Base-by-base conservation (phyloP, 768 basidiomycete species). In the Kwoniella sp. region DNA sequence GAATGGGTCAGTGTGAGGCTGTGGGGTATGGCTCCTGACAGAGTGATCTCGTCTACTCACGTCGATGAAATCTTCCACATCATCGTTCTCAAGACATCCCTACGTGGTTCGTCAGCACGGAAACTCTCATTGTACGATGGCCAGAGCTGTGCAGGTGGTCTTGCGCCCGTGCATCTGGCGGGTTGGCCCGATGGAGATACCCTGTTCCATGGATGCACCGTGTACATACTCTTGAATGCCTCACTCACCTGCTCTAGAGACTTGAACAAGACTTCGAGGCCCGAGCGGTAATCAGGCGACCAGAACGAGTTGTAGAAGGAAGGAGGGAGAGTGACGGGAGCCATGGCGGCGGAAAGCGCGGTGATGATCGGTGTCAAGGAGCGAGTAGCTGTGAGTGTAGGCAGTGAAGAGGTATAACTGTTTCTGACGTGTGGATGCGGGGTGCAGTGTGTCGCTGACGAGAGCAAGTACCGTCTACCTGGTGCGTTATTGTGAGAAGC, bases 271-370 rank as follows among this genome's bases (percentile, higher is more conserved):
- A 86, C 81, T 57, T 93, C 83, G 25, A 95, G 79, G 28, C 90
- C 91, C 53, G 77, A 81, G 38, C 88, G 80, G 70, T 89, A 91
- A 77, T 91, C 89, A 72, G 88, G 85, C 17, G 89, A 82, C 91
- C 91, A 95, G 78, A 95, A 95, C 26, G 89, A 91, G 73, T 93
- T 92, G 50, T 80, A 83, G 72, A 95, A 95, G 14, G 81, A 81
- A 53, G 89, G 79, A n/a, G 90, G 90, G 67, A 92, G 82, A 37
- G 89, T 87, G 57, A 93, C 77, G 59, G 88, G 86, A 57, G 89
- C 86, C 90, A 92, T 91, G n/a, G n/a, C n/a, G n/a, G n/a, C n/a
- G n/a, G n/a, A n/a, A n/a, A n/a, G n/a, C n/a, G n/a, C n/a, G n/a
- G n/a, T n/a, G n/a, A n/a, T n/a, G n/a, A n/a, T n/a, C n/a, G n/a